Conservation (phyloP, 805 yeast species). For the Candida boidinii region DNA sequence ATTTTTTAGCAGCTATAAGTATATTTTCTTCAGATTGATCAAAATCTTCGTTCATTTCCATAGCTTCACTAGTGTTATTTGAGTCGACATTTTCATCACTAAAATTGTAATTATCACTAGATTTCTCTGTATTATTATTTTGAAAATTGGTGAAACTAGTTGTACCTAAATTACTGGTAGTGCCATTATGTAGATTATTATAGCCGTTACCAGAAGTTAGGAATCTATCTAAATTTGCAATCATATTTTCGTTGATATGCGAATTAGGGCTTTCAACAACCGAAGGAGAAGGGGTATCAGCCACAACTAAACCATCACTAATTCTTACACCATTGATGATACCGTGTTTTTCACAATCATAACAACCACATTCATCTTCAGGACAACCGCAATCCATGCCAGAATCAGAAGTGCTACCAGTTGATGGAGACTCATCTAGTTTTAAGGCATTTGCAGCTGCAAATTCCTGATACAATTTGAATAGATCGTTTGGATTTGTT, state of each 20-base stretch:
- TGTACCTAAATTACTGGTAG: not conserved
- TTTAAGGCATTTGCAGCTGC: not conserved
- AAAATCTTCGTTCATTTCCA: not conserved
- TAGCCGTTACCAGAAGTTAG: too few relatives aligned
- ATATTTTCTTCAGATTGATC: not conserved
- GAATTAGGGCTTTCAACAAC: too few relatives aligned
- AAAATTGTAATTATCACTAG: too few relatives aligned
- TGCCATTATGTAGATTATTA: not conserved
- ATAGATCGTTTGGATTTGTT: not conserved
- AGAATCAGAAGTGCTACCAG: slow-evolving; percentile 1
- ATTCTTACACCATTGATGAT: slow-evolving; percentile 22
- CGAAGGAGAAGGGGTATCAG: slow-evolving; percentile 7
- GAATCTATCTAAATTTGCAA: slow-evolving; percentile 2
- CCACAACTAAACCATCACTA: slow-evolving; percentile 19
- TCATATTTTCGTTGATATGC: slow-evolving; percentile 1
- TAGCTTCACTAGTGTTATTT: too few relatives aligned
- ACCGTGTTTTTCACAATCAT: slow-evolving; percentile 25
- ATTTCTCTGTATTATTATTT: too few relatives aligned
- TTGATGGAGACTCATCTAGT: slow-evolving; percentile 1
- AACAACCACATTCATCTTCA: slow-evolving; percentile 25
- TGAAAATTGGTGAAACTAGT: not conserved
- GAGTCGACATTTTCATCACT: too few relatives aligned
- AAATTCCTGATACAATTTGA: too few relatives aligned
- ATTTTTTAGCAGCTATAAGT: slow-evolving; percentile 12
- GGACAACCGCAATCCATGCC: slow-evolving; percentile 21